A percentile compares a stretch with the other conserved stretches of the same genome.
Conservation (phyloP, 345 rosid genomes). For the Citrus medica region DNA sequence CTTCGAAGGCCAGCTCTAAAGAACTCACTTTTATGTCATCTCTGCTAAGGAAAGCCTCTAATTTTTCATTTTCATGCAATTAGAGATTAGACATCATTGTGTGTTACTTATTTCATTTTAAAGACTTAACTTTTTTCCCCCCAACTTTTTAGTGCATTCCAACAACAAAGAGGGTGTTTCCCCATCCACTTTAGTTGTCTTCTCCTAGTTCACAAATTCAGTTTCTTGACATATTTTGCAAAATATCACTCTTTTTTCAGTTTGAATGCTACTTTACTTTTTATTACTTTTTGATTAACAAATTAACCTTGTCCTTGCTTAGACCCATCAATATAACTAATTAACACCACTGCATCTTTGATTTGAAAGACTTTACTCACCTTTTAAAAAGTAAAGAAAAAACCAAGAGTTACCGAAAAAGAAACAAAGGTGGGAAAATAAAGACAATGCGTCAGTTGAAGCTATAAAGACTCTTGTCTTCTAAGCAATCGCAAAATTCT, state of each 20-base stretch:
- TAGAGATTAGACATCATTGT: no score
- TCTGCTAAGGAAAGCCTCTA: background rate
- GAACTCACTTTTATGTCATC: background rate
- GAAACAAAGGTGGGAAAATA: background rate
- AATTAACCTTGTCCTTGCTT: background rate
- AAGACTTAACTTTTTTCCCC: no score
- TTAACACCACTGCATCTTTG: background rate
- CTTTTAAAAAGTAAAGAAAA: background rate
- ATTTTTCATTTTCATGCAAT: no score
- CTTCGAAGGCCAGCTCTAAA: background rate
- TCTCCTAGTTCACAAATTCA: background rate
- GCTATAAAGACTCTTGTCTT: background rate
- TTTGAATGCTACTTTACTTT: background rate
- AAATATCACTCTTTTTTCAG: background rate
- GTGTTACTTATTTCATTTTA: no score
- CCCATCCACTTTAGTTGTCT: background rate
- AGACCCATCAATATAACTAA: background rate
- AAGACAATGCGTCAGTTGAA: background rate
- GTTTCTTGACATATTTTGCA: background rate
- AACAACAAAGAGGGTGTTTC: background rate
- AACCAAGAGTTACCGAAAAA: background rate
- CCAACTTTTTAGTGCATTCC: background rate
- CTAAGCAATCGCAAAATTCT: slow-evolving; percentile 7
- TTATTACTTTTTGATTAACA: background rate
- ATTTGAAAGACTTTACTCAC: background rate